These are phyloP conservation scores for Pelargonium citronellum DNA, from an alignment of 441 rosid genomes.

Conservation along the genomic window DNA sequence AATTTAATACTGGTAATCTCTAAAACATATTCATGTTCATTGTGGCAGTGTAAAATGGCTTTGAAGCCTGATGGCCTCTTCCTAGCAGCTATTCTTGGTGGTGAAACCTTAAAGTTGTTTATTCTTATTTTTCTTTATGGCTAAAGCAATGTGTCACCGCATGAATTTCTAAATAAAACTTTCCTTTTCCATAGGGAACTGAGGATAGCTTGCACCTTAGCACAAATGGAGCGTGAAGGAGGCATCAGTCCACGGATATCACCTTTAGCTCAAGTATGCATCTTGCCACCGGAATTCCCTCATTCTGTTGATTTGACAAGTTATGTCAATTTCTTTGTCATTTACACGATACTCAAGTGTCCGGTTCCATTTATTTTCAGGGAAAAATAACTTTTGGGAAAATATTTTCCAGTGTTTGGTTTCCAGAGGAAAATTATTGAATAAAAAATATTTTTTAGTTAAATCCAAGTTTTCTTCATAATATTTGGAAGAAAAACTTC, in stretches of 20 bases:
- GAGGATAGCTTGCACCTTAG: slow-evolving; percentile 96
- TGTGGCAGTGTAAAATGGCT: slow-evolving; percentile 79
- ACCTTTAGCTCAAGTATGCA: slow-evolving; percentile 87
- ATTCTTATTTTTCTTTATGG: slow-evolving; percentile 13
- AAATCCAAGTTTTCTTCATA: not conserved
- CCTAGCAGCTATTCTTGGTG: slow-evolving; percentile 97
- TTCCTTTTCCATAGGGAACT: slow-evolving; percentile 53
- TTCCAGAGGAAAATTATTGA: not conserved
- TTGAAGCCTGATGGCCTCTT: slow-evolving; percentile 98
- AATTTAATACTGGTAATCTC: slow-evolving; percentile 10
- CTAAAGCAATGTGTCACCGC: slow-evolving; percentile 12
- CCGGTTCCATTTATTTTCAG: not conserved
- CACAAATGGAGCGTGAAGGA: slow-evolving; percentile 99
- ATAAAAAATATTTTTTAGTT: not conserved
- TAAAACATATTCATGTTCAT: slow-evolving; percentile 25
- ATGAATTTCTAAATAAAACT: slow-evolving; percentile 10
- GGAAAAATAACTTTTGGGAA: not conserved
- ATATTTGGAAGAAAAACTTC: not conserved
- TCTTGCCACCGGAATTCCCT: slow-evolving; percentile 1
- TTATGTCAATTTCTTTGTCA: not conserved
- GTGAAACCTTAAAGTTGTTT: slow-evolving; percentile 88
- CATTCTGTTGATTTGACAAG: not conserved
- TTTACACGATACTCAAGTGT: not conserved
- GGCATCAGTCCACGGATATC: slow-evolving; percentile 92
- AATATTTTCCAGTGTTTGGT: not conserved